Conservation (phyloP, 2,329 filamentous ascomycete genomes). For the Lachnellula subtilissima region DNA sequence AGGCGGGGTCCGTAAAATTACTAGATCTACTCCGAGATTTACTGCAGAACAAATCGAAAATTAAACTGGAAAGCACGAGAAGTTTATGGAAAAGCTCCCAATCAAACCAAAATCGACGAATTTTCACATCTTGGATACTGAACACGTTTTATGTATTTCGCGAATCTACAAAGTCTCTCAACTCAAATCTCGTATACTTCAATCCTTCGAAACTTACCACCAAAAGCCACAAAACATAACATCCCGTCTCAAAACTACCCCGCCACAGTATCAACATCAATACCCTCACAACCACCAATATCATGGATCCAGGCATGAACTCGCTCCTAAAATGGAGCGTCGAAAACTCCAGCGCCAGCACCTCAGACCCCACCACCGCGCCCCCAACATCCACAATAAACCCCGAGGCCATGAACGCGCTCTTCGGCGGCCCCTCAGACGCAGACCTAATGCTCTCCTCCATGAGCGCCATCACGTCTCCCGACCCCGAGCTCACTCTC, state of each 20-base stretch:
- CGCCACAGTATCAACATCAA: neutral
- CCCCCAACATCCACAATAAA: slow-evolving; percentile 45
- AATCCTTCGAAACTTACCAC: neutral
- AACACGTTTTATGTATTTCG: too few species aligned
- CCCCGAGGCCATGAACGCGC: slow-evolving; percentile 64
- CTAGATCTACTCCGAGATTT: neutral
- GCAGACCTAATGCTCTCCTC: slow-evolving; percentile 85
- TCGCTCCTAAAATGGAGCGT: slow-evolving; percentile 40
- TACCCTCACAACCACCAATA: slow-evolving; percentile 7
- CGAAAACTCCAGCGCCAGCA: slow-evolving; percentile 49
- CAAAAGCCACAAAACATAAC: neutral
- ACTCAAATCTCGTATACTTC: too few species aligned
- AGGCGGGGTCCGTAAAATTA: neutral
- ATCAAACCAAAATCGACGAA: neutral
- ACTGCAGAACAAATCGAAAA: neutral
- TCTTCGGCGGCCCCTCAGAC: slow-evolving; percentile 82
- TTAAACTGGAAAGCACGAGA: neutral
- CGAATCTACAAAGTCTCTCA: too few species aligned
- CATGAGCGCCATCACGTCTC: slow-evolving; percentile 69
- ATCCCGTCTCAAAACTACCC: slow-evolving; percentile 4
- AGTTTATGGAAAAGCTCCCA: neutral
- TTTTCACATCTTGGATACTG: too few species aligned
- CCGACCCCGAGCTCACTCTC: slow-evolving; percentile 57
- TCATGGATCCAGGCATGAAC: slow-evolving; percentile 30
- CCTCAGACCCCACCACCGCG: slow-evolving; percentile 23